Evolutionary conservation across 2,329 filamentous ascomycete species (phyloP).

Genomic region (Coleophoma eucalyptorum): DNA sequence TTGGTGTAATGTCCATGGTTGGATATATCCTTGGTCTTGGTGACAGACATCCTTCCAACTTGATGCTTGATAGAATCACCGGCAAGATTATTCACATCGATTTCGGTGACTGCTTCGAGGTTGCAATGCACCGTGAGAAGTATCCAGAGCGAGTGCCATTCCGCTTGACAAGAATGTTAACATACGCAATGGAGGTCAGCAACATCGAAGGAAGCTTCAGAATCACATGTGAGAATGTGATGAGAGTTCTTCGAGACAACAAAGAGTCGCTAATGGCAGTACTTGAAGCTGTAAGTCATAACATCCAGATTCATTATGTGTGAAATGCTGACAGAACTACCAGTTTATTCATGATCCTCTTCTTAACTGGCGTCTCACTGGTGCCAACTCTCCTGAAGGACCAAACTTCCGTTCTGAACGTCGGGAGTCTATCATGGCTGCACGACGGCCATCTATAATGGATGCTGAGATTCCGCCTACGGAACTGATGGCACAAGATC

Average conservation of each 20-base stretch:
- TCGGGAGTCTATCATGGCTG: constrained; percentile 45
- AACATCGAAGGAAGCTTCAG: constrained; percentile 99
- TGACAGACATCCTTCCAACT: constrained; percentile 93
- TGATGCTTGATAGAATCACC: constrained; percentile 94
- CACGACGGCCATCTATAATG: constrained; percentile 65
- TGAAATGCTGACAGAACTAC: constrained; percentile 12
- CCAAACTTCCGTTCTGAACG: constrained; percentile 64
- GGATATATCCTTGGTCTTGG: constrained; percentile 97
- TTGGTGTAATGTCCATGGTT: constrained; percentile 99
- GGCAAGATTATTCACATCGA: constrained; percentile 99
- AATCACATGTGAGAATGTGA: constrained; percentile 97
- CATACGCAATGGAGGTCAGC: constrained; percentile 99
- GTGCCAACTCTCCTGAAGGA: constrained; percentile 54
- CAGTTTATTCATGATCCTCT: constrained; percentile 99
- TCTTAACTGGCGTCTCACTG: constrained; percentile 88
- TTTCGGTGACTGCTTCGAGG: constrained; percentile 98
- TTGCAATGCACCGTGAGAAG: constrained; percentile 99
- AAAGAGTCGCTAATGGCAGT: constrained; percentile 99
- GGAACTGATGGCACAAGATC: constrained; percentile 46
- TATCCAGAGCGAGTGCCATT: constrained; percentile 97
- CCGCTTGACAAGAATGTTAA: constrained; percentile 96
- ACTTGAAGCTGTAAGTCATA: constrained; percentile 79
- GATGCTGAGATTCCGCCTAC: constrained; percentile 58
- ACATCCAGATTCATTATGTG: background rate
- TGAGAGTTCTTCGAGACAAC: constrained; percentile 93